Base-by-base conservation (phyloP, 352 stramenopile species). In the Phytophthora tubulina region DNA sequence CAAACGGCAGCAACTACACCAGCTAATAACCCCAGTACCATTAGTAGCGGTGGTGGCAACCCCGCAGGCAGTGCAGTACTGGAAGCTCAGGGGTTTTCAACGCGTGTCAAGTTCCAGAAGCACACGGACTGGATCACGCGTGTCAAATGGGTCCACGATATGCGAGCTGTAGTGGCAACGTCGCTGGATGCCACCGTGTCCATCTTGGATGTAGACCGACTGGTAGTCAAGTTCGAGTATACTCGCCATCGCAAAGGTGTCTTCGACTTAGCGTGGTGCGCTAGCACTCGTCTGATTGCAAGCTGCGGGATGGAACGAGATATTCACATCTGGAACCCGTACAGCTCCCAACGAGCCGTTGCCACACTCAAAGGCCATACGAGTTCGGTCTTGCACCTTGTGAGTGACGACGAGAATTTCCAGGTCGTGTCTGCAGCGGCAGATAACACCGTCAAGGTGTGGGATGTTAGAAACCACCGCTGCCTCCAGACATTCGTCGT, bases 301-400 rank as follows among this genome's bases (percentile, higher is more conserved):
- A 94, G 86, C 63, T 95, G 87, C 30, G 90, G 89, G 35, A 90
- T 95, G 80, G 88, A 96, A 57, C 86, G 90, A 32, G 85, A 95
- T 58, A 94, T 96, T 51, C 85, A 92, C 45, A 91, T 97, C 38
- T 97, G 91, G 91, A 97, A 96, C 61, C 90, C 90, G 48, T 97
- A 96, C 77, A 95, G 88, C 15, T 96, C 89, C 17, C 88, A 93
- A 50, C 84, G 86, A 42, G 85, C 88, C 3, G 88, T 92, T 13
- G 87, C 82, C 1, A 94, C 83, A 1, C 78, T 94, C 11, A 81
- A 84, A 4, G 87, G 87, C 10, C 86, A 95, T 67, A 93, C 85
- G 14, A 90, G 84, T 31, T 93, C 82, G 3, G 85, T 96, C 17
- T 51, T 93, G 30, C 88, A 95, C 55, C 73, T 96, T 13, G 84